Percentiles rank a stretch among this genome's conserved stretches.
Conservation (phyloP, 2,329 filamentous ascomycete species). For the Amauroascus verrucosus region DNA sequence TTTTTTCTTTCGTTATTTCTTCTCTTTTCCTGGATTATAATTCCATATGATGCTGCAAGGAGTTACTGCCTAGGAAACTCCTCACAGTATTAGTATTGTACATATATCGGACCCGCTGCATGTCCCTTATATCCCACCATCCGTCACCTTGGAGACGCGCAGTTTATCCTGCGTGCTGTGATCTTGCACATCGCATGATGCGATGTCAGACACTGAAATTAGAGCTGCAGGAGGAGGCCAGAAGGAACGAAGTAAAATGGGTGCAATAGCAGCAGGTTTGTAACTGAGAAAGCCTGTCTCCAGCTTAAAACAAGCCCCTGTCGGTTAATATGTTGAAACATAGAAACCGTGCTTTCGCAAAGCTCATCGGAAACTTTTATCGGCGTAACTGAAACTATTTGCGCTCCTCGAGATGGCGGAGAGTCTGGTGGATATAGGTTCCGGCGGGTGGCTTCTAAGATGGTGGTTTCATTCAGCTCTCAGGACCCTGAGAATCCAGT, state of each 20-base stretch:
- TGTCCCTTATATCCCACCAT: too few species aligned
- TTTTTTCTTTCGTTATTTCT: not conserved
- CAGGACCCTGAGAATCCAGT: conserved; percentile 28
- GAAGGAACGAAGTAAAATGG: not conserved
- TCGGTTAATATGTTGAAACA: not conserved
- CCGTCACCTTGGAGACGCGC: too few species aligned
- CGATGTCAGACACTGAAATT: not conserved
- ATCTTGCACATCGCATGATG: not conserved
- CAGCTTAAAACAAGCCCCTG: not conserved
- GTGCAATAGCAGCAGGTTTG: not conserved
- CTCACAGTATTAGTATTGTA: too few species aligned
- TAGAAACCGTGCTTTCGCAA: not conserved
- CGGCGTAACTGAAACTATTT: not conserved
- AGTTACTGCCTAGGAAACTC: too few species aligned
- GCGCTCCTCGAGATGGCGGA: not conserved
- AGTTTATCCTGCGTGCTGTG: too few species aligned
- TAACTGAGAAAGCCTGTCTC: not conserved
- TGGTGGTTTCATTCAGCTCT: conserved; percentile 27
- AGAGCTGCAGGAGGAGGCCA: not conserved
- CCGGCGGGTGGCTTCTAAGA: conserved; percentile 29
- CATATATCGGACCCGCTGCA: too few species aligned
- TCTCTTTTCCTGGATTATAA: not conserved
- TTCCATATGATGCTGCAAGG: too few species aligned
- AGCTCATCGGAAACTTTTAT: not conserved
- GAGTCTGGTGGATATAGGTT: conserved; percentile 19